phyloP scores from a whole-genome alignment of 2,329 filamentous ascomycete species.

The Exophiala spinifera region DNA sequence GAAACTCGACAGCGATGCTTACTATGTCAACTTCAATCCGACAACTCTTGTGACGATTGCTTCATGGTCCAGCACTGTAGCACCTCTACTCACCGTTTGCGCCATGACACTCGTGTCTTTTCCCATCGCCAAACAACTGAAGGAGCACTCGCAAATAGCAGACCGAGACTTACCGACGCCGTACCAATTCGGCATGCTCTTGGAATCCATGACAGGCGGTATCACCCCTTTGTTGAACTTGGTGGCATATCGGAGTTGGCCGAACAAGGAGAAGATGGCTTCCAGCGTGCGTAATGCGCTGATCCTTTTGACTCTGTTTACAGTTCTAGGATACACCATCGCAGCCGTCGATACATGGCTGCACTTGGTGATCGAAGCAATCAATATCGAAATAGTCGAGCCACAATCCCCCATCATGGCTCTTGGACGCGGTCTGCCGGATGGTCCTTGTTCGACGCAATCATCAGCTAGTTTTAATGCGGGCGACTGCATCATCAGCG shows the following conservation, averaged over 20 bases:
- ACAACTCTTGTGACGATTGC: not conserved
- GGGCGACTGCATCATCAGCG: not conserved
- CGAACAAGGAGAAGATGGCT: slow-evolving; percentile 5
- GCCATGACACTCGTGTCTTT: not conserved
- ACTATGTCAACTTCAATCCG: not conserved
- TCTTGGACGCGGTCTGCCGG: slow-evolving; percentile 1
- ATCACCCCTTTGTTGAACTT: not conserved
- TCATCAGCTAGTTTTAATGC: not conserved
- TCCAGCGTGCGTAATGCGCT: slow-evolving; percentile 13
- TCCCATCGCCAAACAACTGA: not conserved
- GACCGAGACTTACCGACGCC: not conserved
- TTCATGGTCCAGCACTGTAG: not conserved
- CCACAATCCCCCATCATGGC: not conserved
- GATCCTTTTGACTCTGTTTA: slow-evolving; percentile 1
- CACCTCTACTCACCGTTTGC: not conserved
- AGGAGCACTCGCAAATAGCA: not conserved
- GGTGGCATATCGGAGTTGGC: slow-evolving; percentile 2
- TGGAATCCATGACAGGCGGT: not conserved
- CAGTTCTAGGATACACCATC: slow-evolving; percentile 3
- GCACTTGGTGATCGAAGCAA: slow-evolving; percentile 29
- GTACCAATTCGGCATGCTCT: not conserved
- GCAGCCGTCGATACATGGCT: slow-evolving; percentile 30
- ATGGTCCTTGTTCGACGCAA: slow-evolving; percentile 1
- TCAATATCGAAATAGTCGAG: slow-evolving; percentile 21
- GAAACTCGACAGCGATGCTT: not conserved